Evolutionary conservation across 495 filamentous ascomycete species (phyloP).

Genomic region (Penicillium canescens): DNA sequence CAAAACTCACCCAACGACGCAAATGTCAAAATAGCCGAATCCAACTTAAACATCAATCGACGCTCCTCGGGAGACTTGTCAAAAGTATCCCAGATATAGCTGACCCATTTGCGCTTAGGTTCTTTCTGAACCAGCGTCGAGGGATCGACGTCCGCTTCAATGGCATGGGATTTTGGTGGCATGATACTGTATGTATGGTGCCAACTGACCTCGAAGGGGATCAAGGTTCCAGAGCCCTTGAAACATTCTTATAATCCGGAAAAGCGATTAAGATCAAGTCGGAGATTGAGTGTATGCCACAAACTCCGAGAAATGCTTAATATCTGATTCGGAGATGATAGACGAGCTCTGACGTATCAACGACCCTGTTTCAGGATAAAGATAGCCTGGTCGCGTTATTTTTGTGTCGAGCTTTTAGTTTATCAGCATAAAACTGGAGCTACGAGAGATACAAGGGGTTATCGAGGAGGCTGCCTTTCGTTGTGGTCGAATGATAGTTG

Average conservation of each 20-base stretch:
- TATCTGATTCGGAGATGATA: not conserved
- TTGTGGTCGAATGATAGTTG: slow-evolving; percentile 4
- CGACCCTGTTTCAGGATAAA: no score
- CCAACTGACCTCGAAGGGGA: not conserved
- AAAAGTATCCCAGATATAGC: slow-evolving; percentile 60
- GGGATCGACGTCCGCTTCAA: slow-evolving; percentile 15
- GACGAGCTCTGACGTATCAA: not conserved
- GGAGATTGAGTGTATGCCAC: no score
- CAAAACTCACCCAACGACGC: slow-evolving; percentile 44
- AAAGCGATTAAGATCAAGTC: not conserved
- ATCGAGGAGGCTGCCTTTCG: not conserved
- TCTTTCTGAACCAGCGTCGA: slow-evolving; percentile 22
- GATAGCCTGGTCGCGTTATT: not conserved
- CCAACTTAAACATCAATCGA: slow-evolving; percentile 60
- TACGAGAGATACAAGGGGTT: not conserved
- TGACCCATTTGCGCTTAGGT: slow-evolving; percentile 38
- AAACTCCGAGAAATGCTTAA: not conserved
- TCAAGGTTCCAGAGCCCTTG: not conserved
- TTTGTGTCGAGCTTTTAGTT: not conserved
- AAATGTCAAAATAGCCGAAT: slow-evolving; percentile 55
- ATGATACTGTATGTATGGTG: slow-evolving; percentile 7
- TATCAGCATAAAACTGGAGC: not conserved
- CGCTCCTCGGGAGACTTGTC: slow-evolving; percentile 62
- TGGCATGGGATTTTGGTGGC: slow-evolving; percentile 7
- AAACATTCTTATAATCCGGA: not conserved